A percentile compares a stretch with the other conserved stretches of the same genome.
These are phyloP conservation scores for Narthecium ossifragum DNA, from an alignment of 106 monocot species.

Conservation along the genomic window DNA sequence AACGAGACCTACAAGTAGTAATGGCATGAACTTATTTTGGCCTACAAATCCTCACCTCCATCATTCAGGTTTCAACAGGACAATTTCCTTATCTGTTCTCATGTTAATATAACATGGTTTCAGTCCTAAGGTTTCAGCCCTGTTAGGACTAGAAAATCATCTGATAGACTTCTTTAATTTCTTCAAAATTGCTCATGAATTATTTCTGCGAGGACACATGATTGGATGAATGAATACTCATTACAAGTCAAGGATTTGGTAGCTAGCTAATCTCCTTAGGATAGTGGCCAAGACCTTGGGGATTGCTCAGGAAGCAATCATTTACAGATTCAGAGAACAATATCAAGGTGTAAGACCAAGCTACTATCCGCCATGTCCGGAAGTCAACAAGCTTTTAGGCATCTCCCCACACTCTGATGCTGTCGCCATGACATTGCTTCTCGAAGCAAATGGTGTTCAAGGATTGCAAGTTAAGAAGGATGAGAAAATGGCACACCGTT, in stretches of 20 bases:
- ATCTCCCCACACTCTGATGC: conserved; percentile 7
- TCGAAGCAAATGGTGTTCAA: conserved; percentile 6
- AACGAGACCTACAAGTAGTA: too few relatives aligned
- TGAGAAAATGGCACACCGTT: conserved; percentile 1
- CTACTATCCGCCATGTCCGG: conserved; percentile 6
- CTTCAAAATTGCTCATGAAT: background rate
- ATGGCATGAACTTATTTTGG: too few relatives aligned
- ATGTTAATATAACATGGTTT: too few relatives aligned
- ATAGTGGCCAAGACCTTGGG: background rate
- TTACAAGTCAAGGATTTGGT: background rate
- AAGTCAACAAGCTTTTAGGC: conserved; percentile 3
- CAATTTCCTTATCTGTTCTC: too few relatives aligned
- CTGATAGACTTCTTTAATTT: background rate
- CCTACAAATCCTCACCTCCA: conserved; percentile 23
- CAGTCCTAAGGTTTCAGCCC: too few relatives aligned
- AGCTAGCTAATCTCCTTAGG: background rate
- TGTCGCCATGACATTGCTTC: background rate
- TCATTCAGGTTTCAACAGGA: conserved; percentile 57
- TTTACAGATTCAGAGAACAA: background rate
- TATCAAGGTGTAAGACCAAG: background rate
- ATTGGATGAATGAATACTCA: background rate
- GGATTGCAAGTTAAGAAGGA: background rate
- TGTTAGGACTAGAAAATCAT: too few relatives aligned
- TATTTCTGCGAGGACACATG: conserved; percentile 22
- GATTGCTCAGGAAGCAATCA: background rate